Evolutionary conservation across 2,329 filamentous ascomycete species (phyloP), one percentile per base, ranked within the genome.

Genomic region (Huntiella moniliformis): DNA sequence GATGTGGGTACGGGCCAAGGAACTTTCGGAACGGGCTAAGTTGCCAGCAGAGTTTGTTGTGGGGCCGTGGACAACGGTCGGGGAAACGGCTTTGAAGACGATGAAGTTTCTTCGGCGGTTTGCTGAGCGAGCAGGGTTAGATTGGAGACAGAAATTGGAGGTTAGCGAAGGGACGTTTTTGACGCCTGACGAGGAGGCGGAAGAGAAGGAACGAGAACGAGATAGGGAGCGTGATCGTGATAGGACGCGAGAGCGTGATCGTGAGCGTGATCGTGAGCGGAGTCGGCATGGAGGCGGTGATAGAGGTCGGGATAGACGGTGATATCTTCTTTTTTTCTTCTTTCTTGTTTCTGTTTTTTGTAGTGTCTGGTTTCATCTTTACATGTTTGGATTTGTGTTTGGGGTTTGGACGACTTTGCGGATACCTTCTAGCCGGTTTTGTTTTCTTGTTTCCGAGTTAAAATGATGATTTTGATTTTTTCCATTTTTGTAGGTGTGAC

Each of bases 41-140:
- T 11, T 43, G 6, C 43, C 42, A 2, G 44, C 39, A 7, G 18
- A 44, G 12, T 22, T 22, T 12, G 11, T 43, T 38, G 52, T 63
- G n/a, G 61, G 61, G 1, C 62, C 63, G 0, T 68, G 67, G 66
- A 62, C 61, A 6, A 58, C 58, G 3, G 56, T 68, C 7, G 65
- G 70, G 47, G 67, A 69, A 11, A 58, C 63, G 5, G 62, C 63
- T 10, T 54, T 56, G 5, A 55, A 56, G 4, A 58, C 60, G 10
- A 52, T 71, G 46, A 56, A 55, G 5, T 55, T 68, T 4, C 55
- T 71, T 51, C 58, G 57, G 2, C 55, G 58, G 17, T 71, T 67
- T 64, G 64, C 63, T 38, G 58, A 60, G 6, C 60, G 63, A 3
- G 65, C 70, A 49, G 55, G 56, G 4, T 61, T 70, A n/a, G 56